phyloP scores from a whole-genome alignment of 257 asterid species.

The Nicotiana knightiana region DNA sequence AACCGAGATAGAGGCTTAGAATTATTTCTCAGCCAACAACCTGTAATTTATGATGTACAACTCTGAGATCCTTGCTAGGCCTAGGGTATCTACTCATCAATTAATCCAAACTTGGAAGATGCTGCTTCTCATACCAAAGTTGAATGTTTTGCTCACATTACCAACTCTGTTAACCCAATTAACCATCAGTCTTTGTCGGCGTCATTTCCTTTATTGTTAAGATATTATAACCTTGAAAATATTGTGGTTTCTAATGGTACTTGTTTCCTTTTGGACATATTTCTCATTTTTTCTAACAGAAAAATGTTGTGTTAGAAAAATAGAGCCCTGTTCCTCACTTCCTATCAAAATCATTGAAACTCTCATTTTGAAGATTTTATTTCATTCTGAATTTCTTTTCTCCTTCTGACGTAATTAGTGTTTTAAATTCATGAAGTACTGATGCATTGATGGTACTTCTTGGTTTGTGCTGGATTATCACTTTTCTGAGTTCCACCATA shows the following conservation, averaged over 20 bases:
- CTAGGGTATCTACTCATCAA: not conserved
- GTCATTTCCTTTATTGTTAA: not conserved
- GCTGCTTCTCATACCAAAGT: conserved; percentile 2
- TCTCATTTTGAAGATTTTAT: not conserved
- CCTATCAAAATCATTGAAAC: conserved; percentile 2
- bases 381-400: conserved; percentile 3
- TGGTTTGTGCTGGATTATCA: not conserved
- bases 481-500: not conserved
- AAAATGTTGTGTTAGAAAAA: not conserved
- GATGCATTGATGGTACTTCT: not conserved
- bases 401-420: not conserved
- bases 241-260: not conserved
- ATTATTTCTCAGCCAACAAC: not conserved
- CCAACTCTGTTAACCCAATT: not conserved
- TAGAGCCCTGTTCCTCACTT: conserved; percentile 3
- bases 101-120: not conserved
- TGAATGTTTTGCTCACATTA: not conserved
- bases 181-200: not conserved
- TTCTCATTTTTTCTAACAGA: not conserved
- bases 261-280: not conserved
- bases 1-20: not conserved
- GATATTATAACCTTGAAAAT: not conserved
- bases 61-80: not conserved
- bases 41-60: not conserved
- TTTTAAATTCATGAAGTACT: not conserved